phyloP scores from a whole-genome alignment of 148 eudicot species.

The Drosera capensis region DNA sequence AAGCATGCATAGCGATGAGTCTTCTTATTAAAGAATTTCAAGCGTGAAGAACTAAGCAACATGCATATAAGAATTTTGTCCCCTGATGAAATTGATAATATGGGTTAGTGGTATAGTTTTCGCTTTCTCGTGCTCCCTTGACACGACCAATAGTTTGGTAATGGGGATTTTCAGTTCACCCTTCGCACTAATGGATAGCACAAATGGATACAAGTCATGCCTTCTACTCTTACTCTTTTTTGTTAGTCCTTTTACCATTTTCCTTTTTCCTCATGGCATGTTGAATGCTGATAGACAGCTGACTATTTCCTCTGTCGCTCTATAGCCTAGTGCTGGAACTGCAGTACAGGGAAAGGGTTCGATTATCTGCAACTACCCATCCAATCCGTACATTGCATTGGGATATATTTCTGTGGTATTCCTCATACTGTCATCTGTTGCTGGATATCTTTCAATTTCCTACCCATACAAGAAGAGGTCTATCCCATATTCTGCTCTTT shows the following conservation, averaged over 20 bases:
- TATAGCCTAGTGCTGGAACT: conserved; percentile 49
- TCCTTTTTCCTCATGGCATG: background rate
- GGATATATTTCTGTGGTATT: conserved; percentile 34
- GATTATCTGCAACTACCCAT: conserved; percentile 48
- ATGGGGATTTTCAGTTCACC: no score
- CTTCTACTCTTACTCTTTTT: no score
- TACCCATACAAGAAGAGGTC: conserved; percentile 41
- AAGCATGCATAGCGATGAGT: no score
- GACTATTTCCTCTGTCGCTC: conserved; percentile 1
- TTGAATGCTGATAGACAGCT: background rate
- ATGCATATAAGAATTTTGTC: no score
- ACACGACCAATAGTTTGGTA: no score
- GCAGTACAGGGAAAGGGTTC: conserved; percentile 32
- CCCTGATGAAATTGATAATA: no score
- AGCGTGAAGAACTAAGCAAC: no score
- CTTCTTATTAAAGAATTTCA: no score
- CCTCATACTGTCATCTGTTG: conserved; percentile 20
- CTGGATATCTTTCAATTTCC: conserved; percentile 31
- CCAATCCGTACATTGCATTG: conserved; percentile 35
- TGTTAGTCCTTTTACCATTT: background rate
- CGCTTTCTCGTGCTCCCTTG: no score
- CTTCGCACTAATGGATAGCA: no score
- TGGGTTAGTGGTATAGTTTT: no score
- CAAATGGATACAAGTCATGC: no score
- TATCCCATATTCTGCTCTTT: conserved; percentile 34